Evolutionary conservation across 306 rosid genomes (phyloP).

Genomic region (Ziziphus jujuba): DNA sequence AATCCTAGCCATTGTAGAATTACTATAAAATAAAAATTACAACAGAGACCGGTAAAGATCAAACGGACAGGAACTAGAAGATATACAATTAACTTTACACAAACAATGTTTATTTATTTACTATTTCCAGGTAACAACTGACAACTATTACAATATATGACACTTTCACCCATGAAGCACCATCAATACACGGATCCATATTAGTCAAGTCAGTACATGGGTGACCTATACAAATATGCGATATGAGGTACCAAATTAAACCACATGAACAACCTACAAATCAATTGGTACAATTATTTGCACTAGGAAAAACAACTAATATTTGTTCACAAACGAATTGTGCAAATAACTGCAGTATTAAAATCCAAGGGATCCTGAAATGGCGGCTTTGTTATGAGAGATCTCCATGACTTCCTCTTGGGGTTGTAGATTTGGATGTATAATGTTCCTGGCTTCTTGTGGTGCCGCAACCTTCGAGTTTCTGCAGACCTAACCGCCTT

Average conservation of each 20-base stretch:
- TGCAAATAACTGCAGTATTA: constrained; percentile 58
- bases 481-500: constrained; percentile 36
- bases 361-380: constrained; percentile 55
- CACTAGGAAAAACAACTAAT: constrained; percentile 15
- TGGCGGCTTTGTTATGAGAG: constrained; percentile 57
- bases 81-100: too few relatives aligned
- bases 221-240: constrained; percentile 15
- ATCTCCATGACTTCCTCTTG: constrained; percentile 72
- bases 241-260: background rate
- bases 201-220: constrained; percentile 3
- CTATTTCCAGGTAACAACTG: background rate
- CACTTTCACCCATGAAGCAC: background rate
- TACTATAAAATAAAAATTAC: too few relatives aligned
- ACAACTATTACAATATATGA: constrained; percentile 6
- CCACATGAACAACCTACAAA: constrained; percentile 20
- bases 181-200: background rate
- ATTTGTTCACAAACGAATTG: constrained; percentile 53
- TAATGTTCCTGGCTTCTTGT: constrained; percentile 54
- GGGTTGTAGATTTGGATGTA: constrained; percentile 81
- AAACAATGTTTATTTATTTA: background rate
- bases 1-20: too few relatives aligned
- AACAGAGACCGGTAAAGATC: too few relatives aligned
- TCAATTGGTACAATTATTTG: constrained; percentile 24
- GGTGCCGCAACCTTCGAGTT: constrained; percentile 48
- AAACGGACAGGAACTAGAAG: too few relatives aligned